These are phyloP conservation scores for Vigna mungo DNA, from an alignment of 306 rosid species.

Conservation along the genomic window DNA sequence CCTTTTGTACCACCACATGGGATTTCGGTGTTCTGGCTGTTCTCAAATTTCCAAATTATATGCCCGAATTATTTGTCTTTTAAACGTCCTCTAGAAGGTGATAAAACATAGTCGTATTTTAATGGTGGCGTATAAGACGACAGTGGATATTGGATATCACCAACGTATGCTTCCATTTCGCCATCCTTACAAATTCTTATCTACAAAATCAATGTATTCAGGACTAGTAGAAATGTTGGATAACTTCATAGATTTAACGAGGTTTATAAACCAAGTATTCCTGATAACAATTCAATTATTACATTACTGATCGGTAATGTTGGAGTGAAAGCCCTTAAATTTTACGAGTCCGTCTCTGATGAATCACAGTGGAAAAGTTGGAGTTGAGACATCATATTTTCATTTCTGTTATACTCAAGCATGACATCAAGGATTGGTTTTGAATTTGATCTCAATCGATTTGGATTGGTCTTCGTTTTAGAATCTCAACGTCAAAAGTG, in stretches of 20 bases:
- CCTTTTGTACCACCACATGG: not conserved
- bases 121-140: not conserved
- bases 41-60: not conserved
- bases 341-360: not conserved
- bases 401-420: slow-evolving; percentile 8
- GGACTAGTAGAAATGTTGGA: not conserved
- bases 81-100: not conserved
- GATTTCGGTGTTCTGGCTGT: not conserved
- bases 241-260: not conserved
- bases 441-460: slow-evolving; percentile 9
- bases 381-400: not conserved
- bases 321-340: slow-evolving; percentile 4
- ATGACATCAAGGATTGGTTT: not conserved
- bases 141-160: not conserved
- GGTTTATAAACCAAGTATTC: not conserved
- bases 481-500: slow-evolving; percentile 1
- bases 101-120: not conserved
- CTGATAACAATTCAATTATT: not conserved
- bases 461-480: not conserved
- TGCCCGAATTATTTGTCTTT: not conserved
- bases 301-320: not conserved
- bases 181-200: not conserved
- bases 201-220: not conserved
- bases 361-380: slow-evolving; percentile 1
- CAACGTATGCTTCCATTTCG: not conserved